A percentile compares a stretch with the other conserved stretches of the same genome.
Conservation (phyloP, 139 green algal genomes). For the Pseudopediastrum boryanum region DNA sequence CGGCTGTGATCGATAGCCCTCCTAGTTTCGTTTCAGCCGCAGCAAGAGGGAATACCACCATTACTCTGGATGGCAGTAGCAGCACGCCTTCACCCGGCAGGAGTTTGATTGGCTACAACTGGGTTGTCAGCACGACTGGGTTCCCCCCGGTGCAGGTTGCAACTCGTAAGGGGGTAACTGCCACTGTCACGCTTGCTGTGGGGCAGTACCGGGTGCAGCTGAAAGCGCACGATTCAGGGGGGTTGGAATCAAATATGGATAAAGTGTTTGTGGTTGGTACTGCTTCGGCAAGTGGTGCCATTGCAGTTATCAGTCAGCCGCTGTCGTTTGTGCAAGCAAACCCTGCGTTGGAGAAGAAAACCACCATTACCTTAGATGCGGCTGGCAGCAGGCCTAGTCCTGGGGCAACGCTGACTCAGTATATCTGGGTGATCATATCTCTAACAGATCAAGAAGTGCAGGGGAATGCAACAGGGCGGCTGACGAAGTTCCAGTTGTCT, state of each 20-base stretch:
- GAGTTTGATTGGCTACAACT: background rate
- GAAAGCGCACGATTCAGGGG: background rate
- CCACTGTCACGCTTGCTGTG: background rate
- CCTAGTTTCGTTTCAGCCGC: too few relatives aligned
- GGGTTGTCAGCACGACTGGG: background rate
- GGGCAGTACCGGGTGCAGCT: too few relatives aligned
- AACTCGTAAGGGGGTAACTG: background rate
- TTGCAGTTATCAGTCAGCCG: conserved; percentile 28
- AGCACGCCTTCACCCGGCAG: too few relatives aligned
- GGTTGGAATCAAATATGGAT: background rate
- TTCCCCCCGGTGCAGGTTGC: too few relatives aligned
- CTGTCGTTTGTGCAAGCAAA: conserved; percentile 11
- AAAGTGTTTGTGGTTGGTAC: conserved; percentile 29
- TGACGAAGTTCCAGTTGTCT: conserved; percentile 3
- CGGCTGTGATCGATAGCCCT: too few relatives aligned
- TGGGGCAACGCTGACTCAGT: conserved; percentile 26
- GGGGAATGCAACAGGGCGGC: background rate
- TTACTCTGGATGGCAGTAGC: too few relatives aligned
- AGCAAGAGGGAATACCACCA: too few relatives aligned
- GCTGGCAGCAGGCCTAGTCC: background rate
- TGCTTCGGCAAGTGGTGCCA: background rate
- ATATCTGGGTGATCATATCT: conserved; percentile 21
- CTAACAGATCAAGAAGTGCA: background rate
- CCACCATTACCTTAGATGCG: conserved; percentile 18
- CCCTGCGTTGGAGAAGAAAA: background rate